A percentile compares a stretch with the other conserved stretches of the same genome.
Conservation (phyloP, 164 flowering plant genomes). For the Berberis thunbergii region DNA sequence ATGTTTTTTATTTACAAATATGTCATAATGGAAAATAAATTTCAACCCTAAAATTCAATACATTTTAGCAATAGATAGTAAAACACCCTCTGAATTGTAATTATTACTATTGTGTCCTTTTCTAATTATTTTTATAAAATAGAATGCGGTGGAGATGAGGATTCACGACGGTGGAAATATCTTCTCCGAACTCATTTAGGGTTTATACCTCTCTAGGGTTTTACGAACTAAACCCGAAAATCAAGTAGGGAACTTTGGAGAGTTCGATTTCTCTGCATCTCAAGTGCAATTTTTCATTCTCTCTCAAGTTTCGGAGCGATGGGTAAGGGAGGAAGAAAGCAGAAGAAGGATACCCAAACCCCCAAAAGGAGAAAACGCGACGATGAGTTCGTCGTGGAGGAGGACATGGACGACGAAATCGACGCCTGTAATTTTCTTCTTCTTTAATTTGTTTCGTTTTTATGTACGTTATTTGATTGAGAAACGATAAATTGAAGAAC, state of each 20-base stretch:
- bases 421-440: constrained; percentile 38
- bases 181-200: neutral
- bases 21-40: no score
- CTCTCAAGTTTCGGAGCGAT: constrained; percentile 5
- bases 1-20: no score
- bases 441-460: neutral
- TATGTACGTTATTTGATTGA: neutral
- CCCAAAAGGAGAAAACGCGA: constrained; percentile 19
- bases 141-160: no score
- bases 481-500: no score
- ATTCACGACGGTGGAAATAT: no score
- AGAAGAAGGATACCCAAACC: constrained; percentile 19
- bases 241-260: neutral
- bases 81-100: no score
- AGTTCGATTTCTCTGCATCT: neutral
- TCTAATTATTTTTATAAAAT: no score
- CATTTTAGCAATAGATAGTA: no score
- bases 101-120: no score
- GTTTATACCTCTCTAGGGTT: neutral
- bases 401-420: constrained; percentile 66
- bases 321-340: constrained; percentile 31
- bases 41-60: no score
- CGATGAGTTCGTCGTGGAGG: constrained; percentile 16
- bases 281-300: neutral
- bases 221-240: neutral